Base-by-base conservation (phyloP, 2,329 filamentous ascomycete genomes). In the Rosellinia necatrix region DNA sequence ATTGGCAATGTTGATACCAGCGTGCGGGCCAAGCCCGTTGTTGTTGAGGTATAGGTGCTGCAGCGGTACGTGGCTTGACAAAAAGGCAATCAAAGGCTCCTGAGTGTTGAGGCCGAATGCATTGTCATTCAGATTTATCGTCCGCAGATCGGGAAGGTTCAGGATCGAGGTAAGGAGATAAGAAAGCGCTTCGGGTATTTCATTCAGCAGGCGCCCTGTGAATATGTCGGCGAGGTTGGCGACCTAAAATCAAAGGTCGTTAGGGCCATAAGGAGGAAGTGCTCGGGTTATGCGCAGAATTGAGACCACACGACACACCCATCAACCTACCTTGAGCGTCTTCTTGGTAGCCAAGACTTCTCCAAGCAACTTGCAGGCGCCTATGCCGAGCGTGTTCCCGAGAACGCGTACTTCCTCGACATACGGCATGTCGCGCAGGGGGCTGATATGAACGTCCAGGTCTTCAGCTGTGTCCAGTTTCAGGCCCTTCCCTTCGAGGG, bases 141-240 rank as follows among this genome's bases (percentile, higher is more conserved):
- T 97, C 73, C 90, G 89, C 40, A 99, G 87, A 54, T 90, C 87
- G 1, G 90, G 88, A 50, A 96, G 88, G 69, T 92, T 89, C 54
- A 97, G 85, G 37, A 97, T 86, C 3, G 93, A 88, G 35, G 87
- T 92, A 50, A 99, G 86, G 43, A 99, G 86, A 56, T 85, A 87
- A 41, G 89, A 90, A 51, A 99, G 85, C 6, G 94, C 93, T 62
- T 89, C 88, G 43, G 94, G 94, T 62, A 99, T 99, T 74, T 99
- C 94, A 74, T 87, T 89, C 61, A 97, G 86, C 41, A 97, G 85
- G 64, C 94, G 91, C 27, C 90, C 91, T 56, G 94, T 99, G 79
- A 97, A 99, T 79, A 99, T 96, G 74, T 99, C 94, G 73, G 92
- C 92, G 54, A 99, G 81, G 76, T 97, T 96, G 70, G 90, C 92